These are phyloP conservation scores for Aspergillus sp. DNA, from an alignment of 2,329 filamentous ascomycete species.

Conservation along the genomic window DNA sequence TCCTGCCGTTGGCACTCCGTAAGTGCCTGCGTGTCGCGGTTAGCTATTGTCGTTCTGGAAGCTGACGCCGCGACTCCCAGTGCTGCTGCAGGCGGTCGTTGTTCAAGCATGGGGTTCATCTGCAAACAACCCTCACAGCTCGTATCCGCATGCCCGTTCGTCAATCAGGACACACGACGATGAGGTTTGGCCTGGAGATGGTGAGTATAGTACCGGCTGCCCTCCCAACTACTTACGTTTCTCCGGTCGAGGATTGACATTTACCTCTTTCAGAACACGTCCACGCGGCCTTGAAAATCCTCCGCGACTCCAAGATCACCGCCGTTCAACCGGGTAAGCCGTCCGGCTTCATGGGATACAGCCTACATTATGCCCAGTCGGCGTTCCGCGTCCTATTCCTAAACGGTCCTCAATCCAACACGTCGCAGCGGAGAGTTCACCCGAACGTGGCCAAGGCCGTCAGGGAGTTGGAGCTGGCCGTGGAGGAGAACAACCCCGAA, in stretches of 20 bases:
- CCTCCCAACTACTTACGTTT: not conserved
- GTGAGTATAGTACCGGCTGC: constrained; percentile 13
- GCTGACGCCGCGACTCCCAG: constrained; percentile 11
- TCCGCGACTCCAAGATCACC: constrained; percentile 20
- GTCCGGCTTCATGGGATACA: constrained; percentile 48
- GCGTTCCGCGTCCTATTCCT: constrained; percentile 56
- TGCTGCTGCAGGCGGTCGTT: constrained; percentile 23
- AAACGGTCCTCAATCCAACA: constrained; percentile 47
- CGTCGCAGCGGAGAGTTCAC: constrained; percentile 27
- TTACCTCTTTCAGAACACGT: constrained; percentile 19
- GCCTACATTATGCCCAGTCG: constrained; percentile 53
- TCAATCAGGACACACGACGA: no score
- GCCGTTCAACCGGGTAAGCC: constrained; percentile 35
- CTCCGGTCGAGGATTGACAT: not conserved
- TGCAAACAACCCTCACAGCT: no score
- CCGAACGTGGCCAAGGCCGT: constrained; percentile 48
- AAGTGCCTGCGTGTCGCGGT: constrained; percentile 11
- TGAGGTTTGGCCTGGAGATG: constrained; percentile 16
- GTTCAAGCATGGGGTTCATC: constrained; percentile 12
- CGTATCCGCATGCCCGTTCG: no score
- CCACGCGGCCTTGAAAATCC: constrained; percentile 20
- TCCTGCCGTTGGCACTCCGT: constrained; percentile 28
- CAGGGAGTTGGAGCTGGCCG: constrained; percentile 49
- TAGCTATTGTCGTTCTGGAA: not conserved
- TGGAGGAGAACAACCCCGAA: constrained; percentile 53